These are phyloP conservation scores for Hypoxylon lienhwacheense DNA, from an alignment of 495 filamentous ascomycete genomes.

Conservation along the genomic window DNA sequence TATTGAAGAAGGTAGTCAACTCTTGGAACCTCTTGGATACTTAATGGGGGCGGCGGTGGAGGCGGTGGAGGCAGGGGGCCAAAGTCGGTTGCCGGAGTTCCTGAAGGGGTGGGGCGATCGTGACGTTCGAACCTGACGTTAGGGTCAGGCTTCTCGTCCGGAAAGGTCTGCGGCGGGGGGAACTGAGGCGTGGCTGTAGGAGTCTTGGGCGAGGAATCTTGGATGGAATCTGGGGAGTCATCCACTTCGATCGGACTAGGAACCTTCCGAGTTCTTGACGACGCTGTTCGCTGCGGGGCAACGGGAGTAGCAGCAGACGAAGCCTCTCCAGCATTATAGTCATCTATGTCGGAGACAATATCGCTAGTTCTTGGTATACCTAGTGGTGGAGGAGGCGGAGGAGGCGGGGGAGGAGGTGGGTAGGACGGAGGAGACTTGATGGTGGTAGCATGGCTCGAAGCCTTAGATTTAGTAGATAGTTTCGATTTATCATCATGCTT, in stretches of 20 bases:
- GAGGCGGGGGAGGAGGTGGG: constrained; percentile 27
- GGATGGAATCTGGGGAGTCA: constrained; percentile 51
- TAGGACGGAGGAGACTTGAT: constrained; percentile 37
- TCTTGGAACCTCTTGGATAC: constrained; percentile 63
- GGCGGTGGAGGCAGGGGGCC: constrained; percentile 70
- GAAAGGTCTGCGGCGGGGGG: constrained; percentile 42
- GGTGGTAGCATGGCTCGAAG: constrained; percentile 51
- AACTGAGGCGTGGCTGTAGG: constrained; percentile 58
- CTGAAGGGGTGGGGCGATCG: constrained; percentile 40
- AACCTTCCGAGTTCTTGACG: constrained; percentile 43
- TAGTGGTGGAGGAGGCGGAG: constrained; percentile 26
- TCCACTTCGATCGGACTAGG: constrained; percentile 42
- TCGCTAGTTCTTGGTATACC: constrained; percentile 22
- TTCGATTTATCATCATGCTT: constrained; percentile 50
- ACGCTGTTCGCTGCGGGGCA: constrained; percentile 58
- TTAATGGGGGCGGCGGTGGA: constrained; percentile 75
- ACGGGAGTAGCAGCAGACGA: constrained; percentile 61
- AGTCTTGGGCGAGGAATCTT: constrained; percentile 60
- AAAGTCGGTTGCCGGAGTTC: constrained; percentile 47
- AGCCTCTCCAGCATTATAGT: constrained; percentile 25
- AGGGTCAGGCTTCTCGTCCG: constrained; percentile 39
- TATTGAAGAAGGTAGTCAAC: constrained; percentile 90
- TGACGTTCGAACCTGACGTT: constrained; percentile 32
- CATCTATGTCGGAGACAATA: constrained; percentile 53
- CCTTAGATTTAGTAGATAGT: constrained; percentile 50